Evolutionary conservation across 371 early-diverging fungal genomes (phyloP), one percentile per base, ranked within the genome.

Genomic region (Dinochytrium kinnereticum): DNA sequence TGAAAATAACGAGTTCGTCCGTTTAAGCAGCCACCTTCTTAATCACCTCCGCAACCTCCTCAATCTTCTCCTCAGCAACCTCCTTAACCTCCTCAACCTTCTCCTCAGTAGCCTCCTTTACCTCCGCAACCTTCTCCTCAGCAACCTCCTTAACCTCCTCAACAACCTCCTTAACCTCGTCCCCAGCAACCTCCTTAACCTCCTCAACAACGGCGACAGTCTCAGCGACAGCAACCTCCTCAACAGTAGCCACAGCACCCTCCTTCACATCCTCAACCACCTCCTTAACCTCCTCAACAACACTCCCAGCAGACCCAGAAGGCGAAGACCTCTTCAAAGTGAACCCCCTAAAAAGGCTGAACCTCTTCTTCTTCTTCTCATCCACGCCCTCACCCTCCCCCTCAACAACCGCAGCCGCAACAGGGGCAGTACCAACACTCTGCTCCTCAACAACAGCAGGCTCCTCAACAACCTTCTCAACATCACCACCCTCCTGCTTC

Each of bases 221-320:
- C 66, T 38, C 66, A 30, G 44, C 66, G 28, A 26, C 66, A 26
- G 38, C 66, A 66, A 66, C 66, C 61, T 34, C 61, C 61, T 17
- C 61, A 26, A 26, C 61, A 34, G 36, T 36, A 17, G 3, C 61
- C 13, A 61, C 64, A 34, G 55, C 55, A 53, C n/a, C 55, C 13
- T 13, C 55, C 10, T 21, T 26, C 10, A 24, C 55, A 13, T 53
- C 55, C 7, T 15, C 55, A 13, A 53, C 55, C 13, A 15, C 55
- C 55, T 53, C 55, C 55, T 53, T 53, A 13, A 21, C 26, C 55
- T 53, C 55, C 55, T 53, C 55, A 53, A 53, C 55, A 53, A 53
- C 55, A 21, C 26, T 19, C 7, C 7, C 44, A 19, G 44, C 44
- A 19, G 13, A 13, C 44, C n/a, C n/a, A n/a, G 44, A 7, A 44